A percentile compares a stretch with the other conserved stretches of the same genome.
Evolutionary conservation across 768 basidiomycete genomes (phyloP).

Genomic region (Leccinum pellstonianum): DNA sequence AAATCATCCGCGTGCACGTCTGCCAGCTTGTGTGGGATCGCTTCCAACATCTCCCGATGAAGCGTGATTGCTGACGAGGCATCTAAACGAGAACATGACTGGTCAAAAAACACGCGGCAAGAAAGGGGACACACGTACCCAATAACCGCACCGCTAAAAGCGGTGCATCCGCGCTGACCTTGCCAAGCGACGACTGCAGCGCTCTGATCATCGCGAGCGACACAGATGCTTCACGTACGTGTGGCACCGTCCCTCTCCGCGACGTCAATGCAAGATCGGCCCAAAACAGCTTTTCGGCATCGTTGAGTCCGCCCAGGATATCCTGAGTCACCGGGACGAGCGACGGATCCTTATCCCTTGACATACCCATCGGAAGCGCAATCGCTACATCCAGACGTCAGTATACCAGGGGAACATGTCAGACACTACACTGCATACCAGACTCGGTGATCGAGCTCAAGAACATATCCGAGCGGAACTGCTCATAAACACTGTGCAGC

Average conservation of each 20-base stretch:
- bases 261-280: conserved; percentile 56
- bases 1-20: conserved; percentile 56
- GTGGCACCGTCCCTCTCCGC: conserved; percentile 60
- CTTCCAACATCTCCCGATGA: conserved; percentile 83
- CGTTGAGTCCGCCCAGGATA: conserved; percentile 56
- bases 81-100: conserved; percentile 45
- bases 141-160: conserved; percentile 62
- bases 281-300: conserved; percentile 72
- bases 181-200: conserved; percentile 80
- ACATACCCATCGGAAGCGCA: conserved; percentile 79
- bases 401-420: not conserved
- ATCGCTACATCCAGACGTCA: conserved; percentile 55
- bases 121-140: conserved; percentile 37
- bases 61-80: conserved; percentile 73
- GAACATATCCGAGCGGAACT: conserved; percentile 84
- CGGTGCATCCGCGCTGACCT: conserved; percentile 47
- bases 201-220: conserved; percentile 70
- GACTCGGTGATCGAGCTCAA: conserved; percentile 90
- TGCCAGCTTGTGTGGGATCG: conserved; percentile 69
- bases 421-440: conserved; percentile 49
- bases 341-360: conserved; percentile 39
- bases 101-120: not conserved
- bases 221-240: conserved; percentile 72
- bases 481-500: conserved; percentile 71
- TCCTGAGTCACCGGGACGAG: conserved; percentile 51